Conservation (phyloP, 345 rosid species). For the Lumnitzera littorea region DNA sequence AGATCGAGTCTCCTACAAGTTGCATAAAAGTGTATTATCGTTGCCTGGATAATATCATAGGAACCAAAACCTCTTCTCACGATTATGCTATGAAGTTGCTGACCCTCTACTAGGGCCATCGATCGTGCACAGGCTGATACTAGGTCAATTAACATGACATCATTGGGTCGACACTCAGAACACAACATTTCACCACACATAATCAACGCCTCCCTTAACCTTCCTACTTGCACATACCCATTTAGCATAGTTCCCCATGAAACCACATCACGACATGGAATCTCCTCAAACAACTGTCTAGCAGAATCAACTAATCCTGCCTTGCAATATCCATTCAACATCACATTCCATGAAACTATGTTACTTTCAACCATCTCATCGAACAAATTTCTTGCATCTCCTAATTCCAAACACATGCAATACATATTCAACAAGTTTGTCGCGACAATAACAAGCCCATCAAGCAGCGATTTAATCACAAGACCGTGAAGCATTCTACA, state of each 20-base stretch:
- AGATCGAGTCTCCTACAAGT: constrained; percentile 40
- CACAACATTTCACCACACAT: constrained; percentile 43
- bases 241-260: constrained; percentile 75
- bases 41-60: constrained; percentile 60
- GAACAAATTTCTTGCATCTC: constrained; percentile 51
- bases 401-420: constrained; percentile 42
- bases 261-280: constrained; percentile 58
- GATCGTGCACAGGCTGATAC: constrained; percentile 61
- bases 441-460: constrained; percentile 40
- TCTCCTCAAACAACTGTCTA: constrained; percentile 45
- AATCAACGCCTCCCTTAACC: constrained; percentile 47
- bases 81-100: constrained; percentile 46
- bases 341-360: constrained; percentile 73
- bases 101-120: constrained; percentile 31
- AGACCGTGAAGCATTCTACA: constrained; percentile 61
- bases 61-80: constrained; percentile 60
- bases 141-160: constrained; percentile 65
- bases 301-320: constrained; percentile 54
- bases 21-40: constrained; percentile 58
- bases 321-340: constrained; percentile 80
- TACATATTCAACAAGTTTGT: constrained; percentile 70
- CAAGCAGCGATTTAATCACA: constrained; percentile 40
- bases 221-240: constrained; percentile 44
- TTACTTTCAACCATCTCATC: constrained; percentile 61
- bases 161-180: constrained; percentile 42